Conservation (phyloP, 2,329 filamentous ascomycete species). For the Camptophora hylomeconis region DNA sequence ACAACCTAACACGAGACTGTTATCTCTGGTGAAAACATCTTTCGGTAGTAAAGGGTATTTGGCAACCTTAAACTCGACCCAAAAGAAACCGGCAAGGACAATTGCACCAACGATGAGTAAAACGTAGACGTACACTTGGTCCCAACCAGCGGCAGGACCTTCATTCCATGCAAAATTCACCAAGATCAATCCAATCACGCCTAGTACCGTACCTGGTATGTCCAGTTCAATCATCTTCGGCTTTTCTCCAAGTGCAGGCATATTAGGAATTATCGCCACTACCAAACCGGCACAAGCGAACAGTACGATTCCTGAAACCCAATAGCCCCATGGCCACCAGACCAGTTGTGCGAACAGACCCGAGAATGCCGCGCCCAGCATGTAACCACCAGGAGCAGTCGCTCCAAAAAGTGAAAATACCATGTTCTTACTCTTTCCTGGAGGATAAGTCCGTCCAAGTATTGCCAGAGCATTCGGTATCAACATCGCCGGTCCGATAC, state of each 20-base stretch:
- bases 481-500: slow-evolving; percentile 59
- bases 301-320: slow-evolving; percentile 42
- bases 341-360: slow-evolving; percentile 43
- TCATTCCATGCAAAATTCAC: slow-evolving; percentile 65
- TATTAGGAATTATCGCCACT: slow-evolving; percentile 25
- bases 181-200: slow-evolving; percentile 52
- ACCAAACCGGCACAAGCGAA: slow-evolving; percentile 27
- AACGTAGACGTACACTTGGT: slow-evolving; percentile 55
- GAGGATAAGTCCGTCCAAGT: slow-evolving; percentile 50
- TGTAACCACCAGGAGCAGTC: slow-evolving; percentile 36
- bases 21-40: slow-evolving; percentile 46
- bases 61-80: slow-evolving; percentile 60
- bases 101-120: slow-evolving; percentile 43
- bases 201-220: slow-evolving; percentile 48
- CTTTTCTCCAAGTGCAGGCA: slow-evolving; percentile 19
- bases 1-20: slow-evolving; percentile 31
- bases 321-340: slow-evolving; percentile 56
- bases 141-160: slow-evolving; percentile 57
- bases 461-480: slow-evolving; percentile 56
- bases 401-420: slow-evolving; percentile 48
- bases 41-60: slow-evolving; percentile 54
- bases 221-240: slow-evolving; percentile 48
- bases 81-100: slow-evolving; percentile 39
- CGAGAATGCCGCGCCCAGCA: slow-evolving; percentile 50
- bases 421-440: slow-evolving; percentile 55